phyloP scores from a whole-genome alignment of 345 rosid species.

The Salix caprea region DNA sequence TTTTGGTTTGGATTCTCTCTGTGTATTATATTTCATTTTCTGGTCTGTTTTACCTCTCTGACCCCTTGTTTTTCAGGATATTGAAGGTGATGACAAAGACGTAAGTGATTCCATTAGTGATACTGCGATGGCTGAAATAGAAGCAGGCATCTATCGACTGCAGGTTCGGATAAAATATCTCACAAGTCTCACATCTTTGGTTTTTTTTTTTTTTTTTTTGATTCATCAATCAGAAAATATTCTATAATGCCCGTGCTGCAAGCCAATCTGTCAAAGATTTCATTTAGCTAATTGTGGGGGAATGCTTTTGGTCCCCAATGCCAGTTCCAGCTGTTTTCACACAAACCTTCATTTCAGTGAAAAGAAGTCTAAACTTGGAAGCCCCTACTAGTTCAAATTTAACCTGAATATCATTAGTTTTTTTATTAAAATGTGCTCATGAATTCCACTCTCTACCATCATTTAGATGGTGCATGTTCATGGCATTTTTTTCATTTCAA shows the following conservation, averaged over 20 bases:
- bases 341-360: not conserved
- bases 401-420: not conserved
- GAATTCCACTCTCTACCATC: not conserved
- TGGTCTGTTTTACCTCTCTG: constrained; percentile 5
- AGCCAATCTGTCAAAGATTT: not conserved
- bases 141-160: constrained; percentile 70
- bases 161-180: constrained; percentile 42
- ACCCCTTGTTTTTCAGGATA: constrained; percentile 35
- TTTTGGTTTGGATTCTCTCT: not conserved
- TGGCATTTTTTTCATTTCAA: not conserved
- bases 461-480: not conserved
- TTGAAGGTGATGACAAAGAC: constrained; percentile 29
- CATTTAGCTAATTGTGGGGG: not conserved
- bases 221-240: not conserved
- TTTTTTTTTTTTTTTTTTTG: not conserved
- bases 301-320: not conserved
- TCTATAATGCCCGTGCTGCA: not conserved
- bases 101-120: constrained; percentile 47
- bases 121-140: constrained; percentile 62
- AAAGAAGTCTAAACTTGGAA: not conserved
- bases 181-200: not conserved
- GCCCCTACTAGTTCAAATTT: not conserved
- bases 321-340: not conserved
- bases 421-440: not conserved
- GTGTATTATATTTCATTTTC: not conserved